Evolutionary conservation across 2,329 filamentous ascomycete genomes (phyloP).

Genomic region (Helicocarpus griseus): DNA sequence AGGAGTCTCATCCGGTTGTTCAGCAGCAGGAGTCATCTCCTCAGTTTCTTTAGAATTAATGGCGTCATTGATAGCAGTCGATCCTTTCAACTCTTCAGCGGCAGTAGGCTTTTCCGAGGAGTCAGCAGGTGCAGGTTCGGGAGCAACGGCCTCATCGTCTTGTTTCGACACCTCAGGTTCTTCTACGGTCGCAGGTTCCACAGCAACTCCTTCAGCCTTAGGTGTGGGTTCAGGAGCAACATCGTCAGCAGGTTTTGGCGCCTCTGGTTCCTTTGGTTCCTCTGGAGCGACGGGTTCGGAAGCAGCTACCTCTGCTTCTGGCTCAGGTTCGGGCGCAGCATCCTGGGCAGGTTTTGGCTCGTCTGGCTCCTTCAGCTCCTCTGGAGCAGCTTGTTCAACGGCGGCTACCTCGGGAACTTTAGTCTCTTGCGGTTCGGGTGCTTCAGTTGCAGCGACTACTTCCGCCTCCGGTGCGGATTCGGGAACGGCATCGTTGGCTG

Average conservation of each 20-base stretch:
- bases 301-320: neutral
- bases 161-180: neutral
- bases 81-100: neutral
- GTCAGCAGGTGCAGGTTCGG: constrained; percentile 3
- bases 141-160: constrained; percentile 2
- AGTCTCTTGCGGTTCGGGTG: too few relatives aligned
- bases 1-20: too few relatives aligned
- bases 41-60: neutral
- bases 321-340: too few relatives aligned
- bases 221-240: neutral
- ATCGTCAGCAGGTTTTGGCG: neutral
- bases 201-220: neutral
- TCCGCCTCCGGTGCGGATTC: too few relatives aligned
- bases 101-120: neutral
- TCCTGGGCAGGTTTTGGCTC: too few relatives aligned
- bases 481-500: neutral
- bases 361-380: too few relatives aligned
- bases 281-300: neutral
- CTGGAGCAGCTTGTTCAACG: too few relatives aligned
- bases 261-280: neutral
- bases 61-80: neutral
- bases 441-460: neutral
- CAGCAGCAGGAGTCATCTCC: neutral
- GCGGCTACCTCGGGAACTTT: too few relatives aligned
- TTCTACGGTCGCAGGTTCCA: neutral